These are phyloP conservation scores for Blastocystis sp. DNA, from an alignment of 352 stramenopile species.

Conservation along the genomic window DNA sequence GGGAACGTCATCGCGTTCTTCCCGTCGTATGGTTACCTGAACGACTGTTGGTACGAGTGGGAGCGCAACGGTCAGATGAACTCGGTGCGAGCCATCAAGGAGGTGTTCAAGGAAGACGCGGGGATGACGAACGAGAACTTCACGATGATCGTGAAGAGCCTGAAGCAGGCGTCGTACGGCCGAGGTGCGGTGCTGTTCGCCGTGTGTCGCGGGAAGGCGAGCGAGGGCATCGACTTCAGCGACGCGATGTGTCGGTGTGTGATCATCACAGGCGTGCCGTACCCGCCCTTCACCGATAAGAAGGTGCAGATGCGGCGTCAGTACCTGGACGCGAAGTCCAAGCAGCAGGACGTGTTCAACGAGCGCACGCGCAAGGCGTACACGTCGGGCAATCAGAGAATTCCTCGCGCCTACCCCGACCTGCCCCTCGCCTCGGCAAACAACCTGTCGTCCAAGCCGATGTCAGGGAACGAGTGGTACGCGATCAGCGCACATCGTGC, in stretches of 20 bases:
- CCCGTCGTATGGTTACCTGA: constrained; percentile 94
- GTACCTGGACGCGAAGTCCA: constrained; percentile 77
- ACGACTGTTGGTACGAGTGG: constrained; percentile 84
- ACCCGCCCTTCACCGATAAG: constrained; percentile 92
- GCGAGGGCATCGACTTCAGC: constrained; percentile 96
- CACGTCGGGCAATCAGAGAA: background rate
- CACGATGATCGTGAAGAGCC: background rate
- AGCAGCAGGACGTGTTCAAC: constrained; percentile 61
- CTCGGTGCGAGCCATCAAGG: constrained; percentile 58
- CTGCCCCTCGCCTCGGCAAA: background rate
- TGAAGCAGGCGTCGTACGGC: constrained; percentile 23
- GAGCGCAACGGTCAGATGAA: constrained; percentile 74
- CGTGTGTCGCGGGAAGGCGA: constrained; percentile 97
- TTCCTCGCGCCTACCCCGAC: background rate
- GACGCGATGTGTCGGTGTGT: constrained; percentile 95
- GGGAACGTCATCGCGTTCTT: constrained; percentile 98
- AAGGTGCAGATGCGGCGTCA: constrained; percentile 92
- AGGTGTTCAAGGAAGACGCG: constrained; percentile 69
- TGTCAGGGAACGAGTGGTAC: constrained; percentile 96
- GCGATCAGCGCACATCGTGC: constrained; percentile 82
- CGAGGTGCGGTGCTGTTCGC: constrained; percentile 93
- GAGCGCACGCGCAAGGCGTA: background rate
- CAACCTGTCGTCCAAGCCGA: constrained; percentile 78
- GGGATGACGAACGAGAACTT: constrained; percentile 72
- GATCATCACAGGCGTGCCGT: constrained; percentile 97